Conservation (phyloP, 495 filamentous ascomycete species). For the Talaromyces trachyspermus region DNA sequence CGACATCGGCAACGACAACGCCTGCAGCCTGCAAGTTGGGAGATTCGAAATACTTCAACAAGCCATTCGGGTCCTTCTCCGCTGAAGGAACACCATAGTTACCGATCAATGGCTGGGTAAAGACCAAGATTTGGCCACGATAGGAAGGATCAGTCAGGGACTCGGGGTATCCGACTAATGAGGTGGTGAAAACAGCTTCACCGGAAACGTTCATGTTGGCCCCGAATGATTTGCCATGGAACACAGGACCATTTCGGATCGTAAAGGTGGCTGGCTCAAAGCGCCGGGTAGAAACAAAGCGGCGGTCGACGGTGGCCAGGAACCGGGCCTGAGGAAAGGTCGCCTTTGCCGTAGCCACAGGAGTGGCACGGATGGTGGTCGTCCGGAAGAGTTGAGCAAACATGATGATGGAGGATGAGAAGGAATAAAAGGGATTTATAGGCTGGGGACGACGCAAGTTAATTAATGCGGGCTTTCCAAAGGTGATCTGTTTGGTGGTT, state of each 20-base stretch:
- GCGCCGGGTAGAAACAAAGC: slow-evolving; percentile 54
- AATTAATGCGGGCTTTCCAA: slow-evolving; percentile 89
- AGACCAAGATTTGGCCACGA: slow-evolving; percentile 95
- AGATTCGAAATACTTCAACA: slow-evolving; percentile 91
- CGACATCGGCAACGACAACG: slow-evolving; percentile 91
- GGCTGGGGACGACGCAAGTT: slow-evolving; percentile 31
- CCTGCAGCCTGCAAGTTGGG: slow-evolving; percentile 94
- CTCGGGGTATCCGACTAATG: slow-evolving; percentile 91
- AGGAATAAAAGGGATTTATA: slow-evolving; percentile 9
- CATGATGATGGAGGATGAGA: slow-evolving; percentile 56
- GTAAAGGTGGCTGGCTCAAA: slow-evolving; percentile 86
- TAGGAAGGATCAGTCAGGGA: slow-evolving; percentile 98
- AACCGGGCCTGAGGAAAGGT: slow-evolving; percentile 46
- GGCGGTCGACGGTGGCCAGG: slow-evolving; percentile 65
- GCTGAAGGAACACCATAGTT: slow-evolving; percentile 92
- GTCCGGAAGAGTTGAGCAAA: slow-evolving; percentile 59
- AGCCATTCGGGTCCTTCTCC: slow-evolving; percentile 65
- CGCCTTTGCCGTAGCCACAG: slow-evolving; percentile 44
- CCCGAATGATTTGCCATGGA: slow-evolving; percentile 88
- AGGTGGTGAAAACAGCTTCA: slow-evolving; percentile 93
- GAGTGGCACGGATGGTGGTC: slow-evolving; percentile 45
- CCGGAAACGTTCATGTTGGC: slow-evolving; percentile 87
- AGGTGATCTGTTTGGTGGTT: slow-evolving; percentile 70
- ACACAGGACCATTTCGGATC: slow-evolving; percentile 89
- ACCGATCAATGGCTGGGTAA: slow-evolving; percentile 97